Conservation (phyloP, 169 alveolate genomes). For the Toxoplasma gondii region DNA sequence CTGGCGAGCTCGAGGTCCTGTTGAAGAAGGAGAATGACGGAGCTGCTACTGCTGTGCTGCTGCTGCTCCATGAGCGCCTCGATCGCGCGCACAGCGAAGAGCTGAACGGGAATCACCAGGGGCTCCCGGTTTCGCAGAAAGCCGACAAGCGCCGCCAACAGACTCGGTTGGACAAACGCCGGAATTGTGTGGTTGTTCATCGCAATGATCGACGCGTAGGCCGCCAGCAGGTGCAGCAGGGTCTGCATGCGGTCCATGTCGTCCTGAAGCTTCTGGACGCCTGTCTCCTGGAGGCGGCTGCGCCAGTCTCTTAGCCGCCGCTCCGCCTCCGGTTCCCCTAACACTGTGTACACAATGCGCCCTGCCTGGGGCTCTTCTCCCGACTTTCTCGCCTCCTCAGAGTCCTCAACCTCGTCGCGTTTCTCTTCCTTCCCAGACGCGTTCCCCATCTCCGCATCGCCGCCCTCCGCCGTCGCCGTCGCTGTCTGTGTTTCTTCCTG, state of each 20-base stretch:
- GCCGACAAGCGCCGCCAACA: conserved; percentile 47
- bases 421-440: background rate
- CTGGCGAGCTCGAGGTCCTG: conserved; percentile 53
- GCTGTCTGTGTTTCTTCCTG: too few relatives aligned
- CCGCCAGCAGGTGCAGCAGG: conserved; percentile 52
- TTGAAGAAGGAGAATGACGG: conserved; percentile 38
- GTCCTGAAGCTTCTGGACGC: conserved; percentile 23
- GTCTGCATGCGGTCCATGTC: conserved; percentile 65
- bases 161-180: conserved; percentile 60
- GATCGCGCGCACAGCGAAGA: conserved; percentile 53
- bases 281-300: background rate
- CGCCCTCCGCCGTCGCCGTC: background rate
- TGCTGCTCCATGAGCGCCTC: conserved; percentile 65
- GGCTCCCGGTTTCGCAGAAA: conserved; percentile 63
- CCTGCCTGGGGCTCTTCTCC: background rate
- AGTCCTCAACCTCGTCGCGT: background rate
- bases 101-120: conserved; percentile 59
- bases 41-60: conserved; percentile 66
- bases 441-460: background rate
- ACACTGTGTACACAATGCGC: background rate
- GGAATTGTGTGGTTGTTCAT: conserved; percentile 45
- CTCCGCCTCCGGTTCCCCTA: background rate
- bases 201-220: conserved; percentile 56
- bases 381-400: conserved; percentile 4
- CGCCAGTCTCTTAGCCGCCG: background rate